Conservation (phyloP, 768 basidiomycete genomes). For the Gautieria morchelliformis region DNA sequence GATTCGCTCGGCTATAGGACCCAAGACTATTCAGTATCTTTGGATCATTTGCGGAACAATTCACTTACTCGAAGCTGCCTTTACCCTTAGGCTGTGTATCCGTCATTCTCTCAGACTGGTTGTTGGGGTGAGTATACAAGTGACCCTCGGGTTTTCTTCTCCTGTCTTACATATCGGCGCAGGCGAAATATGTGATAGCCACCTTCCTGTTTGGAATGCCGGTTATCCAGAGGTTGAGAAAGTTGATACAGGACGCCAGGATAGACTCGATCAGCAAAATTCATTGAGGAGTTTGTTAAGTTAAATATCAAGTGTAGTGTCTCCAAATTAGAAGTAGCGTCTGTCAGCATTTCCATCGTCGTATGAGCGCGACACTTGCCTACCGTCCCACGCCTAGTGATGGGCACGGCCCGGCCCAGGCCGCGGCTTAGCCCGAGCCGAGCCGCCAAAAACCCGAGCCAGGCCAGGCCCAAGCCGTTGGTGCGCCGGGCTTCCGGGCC, state of each 20-base stretch:
- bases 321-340: too few relatives aligned
- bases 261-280: slow-evolving; percentile 79
- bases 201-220: slow-evolving; percentile 49
- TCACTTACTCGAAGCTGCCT: slow-evolving; percentile 41
- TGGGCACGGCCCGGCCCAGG: too few relatives aligned
- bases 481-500: too few relatives aligned
- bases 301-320: too few relatives aligned
- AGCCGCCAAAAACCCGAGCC: too few relatives aligned
- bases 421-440: too few relatives aligned
- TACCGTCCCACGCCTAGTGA: too few relatives aligned
- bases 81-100: slow-evolving; percentile 36
- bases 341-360: too few relatives aligned
- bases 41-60: slow-evolving; percentile 25
- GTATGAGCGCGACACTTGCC: too few relatives aligned
- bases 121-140: slow-evolving; percentile 22
- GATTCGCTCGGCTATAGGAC: slow-evolving; percentile 23
- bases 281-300: too few relatives aligned
- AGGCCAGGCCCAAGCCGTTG: too few relatives aligned
- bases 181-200: slow-evolving; percentile 45
- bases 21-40: slow-evolving; percentile 18
- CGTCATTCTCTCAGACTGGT: too few relatives aligned
- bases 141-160: background rate
- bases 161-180: background rate
- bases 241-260: slow-evolving; percentile 52
- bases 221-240: slow-evolving; percentile 42